Evolutionary conservation across 192 early-diverging fungal genomes (phyloP), one percentile per base, ranked within the genome.

Genomic region (Dissophora globulifera): DNA sequence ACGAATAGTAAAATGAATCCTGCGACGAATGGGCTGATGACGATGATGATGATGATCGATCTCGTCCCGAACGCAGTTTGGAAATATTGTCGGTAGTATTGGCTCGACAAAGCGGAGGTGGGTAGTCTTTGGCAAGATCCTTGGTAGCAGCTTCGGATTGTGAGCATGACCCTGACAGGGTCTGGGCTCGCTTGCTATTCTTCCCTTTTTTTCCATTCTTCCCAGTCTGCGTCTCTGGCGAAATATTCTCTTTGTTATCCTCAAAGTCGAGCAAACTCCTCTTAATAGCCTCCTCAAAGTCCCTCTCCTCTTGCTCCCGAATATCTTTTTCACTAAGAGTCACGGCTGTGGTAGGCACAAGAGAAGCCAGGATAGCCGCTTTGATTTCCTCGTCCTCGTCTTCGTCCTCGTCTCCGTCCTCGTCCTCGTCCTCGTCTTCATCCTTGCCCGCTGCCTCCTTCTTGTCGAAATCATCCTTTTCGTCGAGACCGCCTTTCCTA

Each of bases 221-320:
- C 3, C 50, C 31, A 12, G 16, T 0, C 6, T 13, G 35, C 19
- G 59, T 49, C 17, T 70, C 68, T 7, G 58, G 58, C 13, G 68
- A 62, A 29, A 62, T 62, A 32, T 70, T 70, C 20, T 70, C 68
- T 41, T 70, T 70, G 45, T 70, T 70, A 9, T 60, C 68, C 30
- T 70, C 68, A 3, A 31, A 30, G 9, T 70, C 68, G 25, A 62
- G 8, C 5, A 70, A 26, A 47, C 68, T 70, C 31, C 45, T 35
- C 33, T 50, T n/a, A n/a, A 70, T 70, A 0, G 68, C 68, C 19
- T 70, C 68, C 26, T 60, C 58, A 0, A 70, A 16, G 0, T 60
- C 35, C 19, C 29, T 53, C 11, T 62, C 54, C 31, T 70, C 68
- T 20, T 58, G 26, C n/a, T 70, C 68, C 4, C 48, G 58, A 3